A percentile compares a stretch with the other conserved stretches of the same genome.
Evolutionary conservation across 805 yeast genomes (phyloP).

Genomic region (Zygosaccharomyces siamensis): DNA sequence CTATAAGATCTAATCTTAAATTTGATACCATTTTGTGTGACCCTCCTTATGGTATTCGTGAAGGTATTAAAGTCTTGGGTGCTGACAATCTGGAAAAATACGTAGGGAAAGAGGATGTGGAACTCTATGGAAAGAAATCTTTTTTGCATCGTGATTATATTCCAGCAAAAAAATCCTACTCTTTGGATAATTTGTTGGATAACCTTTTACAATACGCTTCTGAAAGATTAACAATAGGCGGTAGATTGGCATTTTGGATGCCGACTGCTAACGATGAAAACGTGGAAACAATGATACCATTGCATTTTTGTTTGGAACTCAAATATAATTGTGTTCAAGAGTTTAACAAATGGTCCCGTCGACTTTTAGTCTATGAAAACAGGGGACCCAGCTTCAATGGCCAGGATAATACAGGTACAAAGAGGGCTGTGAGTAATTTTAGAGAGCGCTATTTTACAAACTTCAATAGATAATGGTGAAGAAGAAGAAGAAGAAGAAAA

Average conservation of each 20-base stretch:
- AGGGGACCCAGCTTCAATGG: constrained; percentile 54
- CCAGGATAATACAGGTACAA: constrained; percentile 39
- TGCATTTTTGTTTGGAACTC: constrained; percentile 67
- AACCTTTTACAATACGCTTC: constrained; percentile 75
- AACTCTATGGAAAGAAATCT: constrained; percentile 78
- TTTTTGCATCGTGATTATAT: constrained; percentile 75
- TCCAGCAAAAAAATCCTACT: constrained; percentile 89
- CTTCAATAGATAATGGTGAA: constrained; percentile 37
- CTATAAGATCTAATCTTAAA: constrained; percentile 55
- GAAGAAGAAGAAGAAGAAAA: not conserved
- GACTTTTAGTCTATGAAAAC: constrained; percentile 75
- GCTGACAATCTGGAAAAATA: constrained; percentile 65
- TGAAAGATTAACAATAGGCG: constrained; percentile 61
- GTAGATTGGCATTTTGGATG: constrained; percentile 94
- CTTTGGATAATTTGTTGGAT: constrained; percentile 67
- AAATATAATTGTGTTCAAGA: constrained; percentile 76
- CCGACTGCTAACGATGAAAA: constrained; percentile 91
- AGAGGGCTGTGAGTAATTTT: constrained; percentile 52
- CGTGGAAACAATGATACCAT: constrained; percentile 65
- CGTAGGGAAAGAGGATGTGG: constrained; percentile 63
- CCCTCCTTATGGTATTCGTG: constrained; percentile 97
- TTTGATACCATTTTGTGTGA: constrained; percentile 88
- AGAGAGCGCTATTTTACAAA: constrained; percentile 74
- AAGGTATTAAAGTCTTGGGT: constrained; percentile 90
- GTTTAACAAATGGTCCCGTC: constrained; percentile 89